phyloP scores from a whole-genome alignment of 495 filamentous ascomycete genomes.

The Venustampulla echinocandica region DNA sequence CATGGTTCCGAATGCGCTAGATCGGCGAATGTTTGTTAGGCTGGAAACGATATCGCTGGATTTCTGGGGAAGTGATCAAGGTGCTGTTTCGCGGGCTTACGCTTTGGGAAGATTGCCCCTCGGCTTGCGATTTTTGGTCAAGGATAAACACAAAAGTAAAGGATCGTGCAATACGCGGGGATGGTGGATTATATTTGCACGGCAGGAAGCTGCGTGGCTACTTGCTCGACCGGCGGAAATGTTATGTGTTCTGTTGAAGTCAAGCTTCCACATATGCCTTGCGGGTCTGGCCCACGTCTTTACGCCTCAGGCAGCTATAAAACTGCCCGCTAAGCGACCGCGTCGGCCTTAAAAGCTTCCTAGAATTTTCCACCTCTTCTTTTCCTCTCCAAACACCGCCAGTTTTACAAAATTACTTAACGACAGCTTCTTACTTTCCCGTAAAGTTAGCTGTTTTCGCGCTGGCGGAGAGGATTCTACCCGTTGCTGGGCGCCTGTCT shows the following conservation, averaged over 20 bases:
- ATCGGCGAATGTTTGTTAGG: background rate
- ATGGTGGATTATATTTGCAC: background rate
- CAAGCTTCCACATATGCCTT: background rate
- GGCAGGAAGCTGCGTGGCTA: no score
- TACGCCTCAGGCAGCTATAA: background rate
- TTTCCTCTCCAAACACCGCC: conserved; percentile 40
- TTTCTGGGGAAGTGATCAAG: background rate
- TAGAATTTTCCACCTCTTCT: conserved; percentile 17
- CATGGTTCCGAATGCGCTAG: conserved; percentile 27
- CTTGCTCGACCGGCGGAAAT: no score
- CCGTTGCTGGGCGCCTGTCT: conserved; percentile 73
- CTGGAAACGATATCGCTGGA: background rate
- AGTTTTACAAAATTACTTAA: conserved; percentile 48
- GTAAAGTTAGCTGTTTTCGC: conserved; percentile 56
- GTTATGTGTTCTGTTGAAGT: background rate
- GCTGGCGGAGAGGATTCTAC: conserved; percentile 61
- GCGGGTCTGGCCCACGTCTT: background rate
- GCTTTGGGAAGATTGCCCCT: background rate
- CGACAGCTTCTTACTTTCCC: conserved; percentile 41
- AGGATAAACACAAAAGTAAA: background rate
- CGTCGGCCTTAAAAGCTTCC: background rate
- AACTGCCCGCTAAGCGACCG: background rate
- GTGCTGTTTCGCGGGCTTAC: background rate
- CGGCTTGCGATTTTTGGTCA: background rate
- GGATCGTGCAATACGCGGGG: background rate